phyloP scores from a whole-genome alignment of 768 basidiomycete species.

The Pleurotus pulmonarius region DNA sequence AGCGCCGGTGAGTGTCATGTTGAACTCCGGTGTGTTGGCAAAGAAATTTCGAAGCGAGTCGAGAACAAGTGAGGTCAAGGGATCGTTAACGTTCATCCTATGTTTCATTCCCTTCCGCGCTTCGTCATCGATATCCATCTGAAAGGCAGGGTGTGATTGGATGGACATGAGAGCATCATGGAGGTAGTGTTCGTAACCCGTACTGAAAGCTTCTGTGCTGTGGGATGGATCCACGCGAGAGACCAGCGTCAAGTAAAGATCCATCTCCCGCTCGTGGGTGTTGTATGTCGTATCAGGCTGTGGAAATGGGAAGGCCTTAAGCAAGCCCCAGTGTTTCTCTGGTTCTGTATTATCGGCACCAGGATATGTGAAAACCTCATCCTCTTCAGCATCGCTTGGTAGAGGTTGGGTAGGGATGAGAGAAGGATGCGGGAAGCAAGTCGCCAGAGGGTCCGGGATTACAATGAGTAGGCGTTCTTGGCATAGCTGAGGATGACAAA shows the following conservation, averaged over 20 bases:
- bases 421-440: slow-evolving; percentile 64
- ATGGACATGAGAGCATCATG: slow-evolving; percentile 69
- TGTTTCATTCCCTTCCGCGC: slow-evolving; percentile 55
- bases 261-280: slow-evolving; percentile 85
- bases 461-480: slow-evolving; percentile 69
- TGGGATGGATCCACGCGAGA: slow-evolving; percentile 75
- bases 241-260: slow-evolving; percentile 72
- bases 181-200: slow-evolving; percentile 82
- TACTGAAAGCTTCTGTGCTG: slow-evolving; percentile 71
- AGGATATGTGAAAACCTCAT: slow-evolving; percentile 43
- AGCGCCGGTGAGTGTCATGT: slow-evolving; percentile 83
- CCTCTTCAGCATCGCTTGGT: slow-evolving; percentile 45
- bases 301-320: slow-evolving; percentile 28
- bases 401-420: slow-evolving; percentile 7
- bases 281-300: slow-evolving; percentile 73
- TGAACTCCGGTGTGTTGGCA: slow-evolving; percentile 79
- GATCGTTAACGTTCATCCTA: slow-evolving; percentile 74
- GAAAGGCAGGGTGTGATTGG: slow-evolving; percentile 61
- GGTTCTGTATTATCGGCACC: slow-evolving; percentile 21
- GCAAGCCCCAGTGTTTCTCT: slow-evolving; percentile 6
- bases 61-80: slow-evolving; percentile 67
- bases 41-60: slow-evolving; percentile 77
- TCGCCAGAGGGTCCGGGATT: slow-evolving; percentile 67
- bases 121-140: slow-evolving; percentile 37
- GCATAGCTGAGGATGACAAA: slow-evolving; percentile 61